Percentiles rank a stretch among this genome's conserved stretches.
Conservation (phyloP, 176 grass and related monocot genomes). For the Stipa capillata region DNA sequence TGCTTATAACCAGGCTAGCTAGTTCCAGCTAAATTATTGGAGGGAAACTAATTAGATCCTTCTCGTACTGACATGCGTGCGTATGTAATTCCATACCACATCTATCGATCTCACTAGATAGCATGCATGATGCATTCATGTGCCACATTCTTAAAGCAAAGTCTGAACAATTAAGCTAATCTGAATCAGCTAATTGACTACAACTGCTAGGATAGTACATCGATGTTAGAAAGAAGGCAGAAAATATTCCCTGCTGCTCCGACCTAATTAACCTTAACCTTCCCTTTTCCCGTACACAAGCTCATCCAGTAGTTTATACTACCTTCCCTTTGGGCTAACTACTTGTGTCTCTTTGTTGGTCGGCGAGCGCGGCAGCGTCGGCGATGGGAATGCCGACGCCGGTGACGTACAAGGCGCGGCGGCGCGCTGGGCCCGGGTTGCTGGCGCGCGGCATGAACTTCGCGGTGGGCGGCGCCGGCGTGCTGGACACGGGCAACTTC, state of each 20-base stretch:
- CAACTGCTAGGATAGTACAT: too few relatives aligned
- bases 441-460: constrained; percentile 69
- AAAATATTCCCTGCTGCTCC: too few relatives aligned
- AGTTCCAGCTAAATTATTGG: neutral
- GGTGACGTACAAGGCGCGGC: constrained; percentile 59
- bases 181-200: too few relatives aligned
- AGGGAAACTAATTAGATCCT: neutral
- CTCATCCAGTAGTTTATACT: neutral
- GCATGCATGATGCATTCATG: too few relatives aligned
- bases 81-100: too few relatives aligned
- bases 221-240: too few relatives aligned
- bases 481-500: constrained; percentile 61
- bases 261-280: too few relatives aligned
- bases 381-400: constrained; percentile 48
- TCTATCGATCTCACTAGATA: too few relatives aligned
- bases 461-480: constrained; percentile 53
- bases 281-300: too few relatives aligned
- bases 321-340: neutral
- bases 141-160: too few relatives aligned
- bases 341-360: neutral
- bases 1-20: neutral
- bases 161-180: too few relatives aligned
- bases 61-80: neutral
- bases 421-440: neutral
- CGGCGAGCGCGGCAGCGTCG: constrained; percentile 26